Base-by-base conservation (phyloP, 2,329 filamentous ascomycete species). In the Colletotrichum lupini region DNA sequence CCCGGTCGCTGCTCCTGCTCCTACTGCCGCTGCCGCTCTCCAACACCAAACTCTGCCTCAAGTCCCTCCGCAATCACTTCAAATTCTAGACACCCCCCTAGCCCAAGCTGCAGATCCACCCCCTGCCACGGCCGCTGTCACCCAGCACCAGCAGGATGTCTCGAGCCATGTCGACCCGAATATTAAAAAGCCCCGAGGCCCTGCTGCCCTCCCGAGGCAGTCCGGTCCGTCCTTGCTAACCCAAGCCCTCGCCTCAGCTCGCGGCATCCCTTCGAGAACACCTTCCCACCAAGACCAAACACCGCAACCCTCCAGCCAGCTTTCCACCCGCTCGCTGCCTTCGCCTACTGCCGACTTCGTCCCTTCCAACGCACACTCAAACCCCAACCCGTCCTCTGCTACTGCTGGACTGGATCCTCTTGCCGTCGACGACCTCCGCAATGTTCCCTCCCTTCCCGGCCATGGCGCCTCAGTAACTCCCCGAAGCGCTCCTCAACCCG, bases 221-320 rank as follows among this genome's bases (percentile, higher is more conserved):
- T 82, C 82, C 78, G 88, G 88, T 75, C 86, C 88, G 76, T 90
- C 88, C 72, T 80, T 90, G 77, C 84, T 90, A 81, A 86, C 87
- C 73, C 87, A 90, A 81, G 88, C 88, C 79, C 83, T 90, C 80
- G 88, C 88, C 79, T 88, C 87, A 81, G 88, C 88, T 78, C 87
- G 88, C 78, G 88, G 88, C 78, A 88, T 89, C 52, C 67, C 68
- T 74, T 67, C 73, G 53, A 72, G 66, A 42, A 62, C 72, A 62
- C 61, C 69, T 32, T 64, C 65, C 22, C 68, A 68, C 22, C 73
- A 60, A 58, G 64, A 75, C n/a, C 68, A 70, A 42, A 59, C 53
- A 30, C 30, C 37, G 7, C 62, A 57, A 30, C 55, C 58, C 16
- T 62, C 57, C 11, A 55, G 52, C 19, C 65, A 73, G 35, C 35